Evolutionary conservation across 176 grass and related monocot genomes (phyloP).

Genomic region (Triticum urartu): DNA sequence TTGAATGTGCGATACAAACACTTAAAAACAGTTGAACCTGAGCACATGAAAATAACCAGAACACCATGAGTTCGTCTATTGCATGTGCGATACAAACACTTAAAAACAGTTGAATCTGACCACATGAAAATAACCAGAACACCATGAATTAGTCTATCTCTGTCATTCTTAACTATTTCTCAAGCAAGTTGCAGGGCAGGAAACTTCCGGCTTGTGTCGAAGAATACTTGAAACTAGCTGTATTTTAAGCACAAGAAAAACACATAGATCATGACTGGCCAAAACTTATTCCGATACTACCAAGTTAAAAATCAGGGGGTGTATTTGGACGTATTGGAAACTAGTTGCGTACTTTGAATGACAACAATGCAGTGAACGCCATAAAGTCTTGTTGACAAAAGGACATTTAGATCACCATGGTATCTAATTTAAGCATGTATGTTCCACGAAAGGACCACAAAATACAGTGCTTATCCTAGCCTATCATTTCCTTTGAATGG

Average conservation of each 20-base stretch:
- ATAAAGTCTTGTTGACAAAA: slow-evolving; percentile 14
- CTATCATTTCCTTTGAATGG: slow-evolving; percentile 21
- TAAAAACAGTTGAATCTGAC: too few relatives aligned
- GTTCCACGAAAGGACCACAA: background rate
- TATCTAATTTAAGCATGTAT: background rate
- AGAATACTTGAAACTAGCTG: slow-evolving; percentile 30
- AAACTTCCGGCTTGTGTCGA: slow-evolving; percentile 5
- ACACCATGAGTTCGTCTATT: too few relatives aligned
- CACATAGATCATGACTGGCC: background rate
- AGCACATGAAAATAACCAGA: slow-evolving; percentile 13
- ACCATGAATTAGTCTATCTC: background rate
- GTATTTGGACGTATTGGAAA: slow-evolving; percentile 21
- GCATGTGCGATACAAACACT: too few relatives aligned
- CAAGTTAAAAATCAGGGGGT: background rate
- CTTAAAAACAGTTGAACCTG: slow-evolving; percentile 5
- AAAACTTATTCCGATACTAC: background rate
- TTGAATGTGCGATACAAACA: too few relatives aligned
- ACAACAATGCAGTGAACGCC: background rate
- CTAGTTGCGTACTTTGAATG: slow-evolving; percentile 8
- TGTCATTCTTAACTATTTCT: slow-evolving; percentile 2
- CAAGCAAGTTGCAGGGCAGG: slow-evolving; percentile 7
- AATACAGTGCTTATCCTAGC: background rate
- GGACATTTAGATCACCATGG: slow-evolving; percentile 1
- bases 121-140: background rate
- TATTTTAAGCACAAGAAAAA: slow-evolving; percentile 35